phyloP scores from a whole-genome alignment of 2,329 filamentous ascomycete genomes.

The Alternaria metachromatica region DNA sequence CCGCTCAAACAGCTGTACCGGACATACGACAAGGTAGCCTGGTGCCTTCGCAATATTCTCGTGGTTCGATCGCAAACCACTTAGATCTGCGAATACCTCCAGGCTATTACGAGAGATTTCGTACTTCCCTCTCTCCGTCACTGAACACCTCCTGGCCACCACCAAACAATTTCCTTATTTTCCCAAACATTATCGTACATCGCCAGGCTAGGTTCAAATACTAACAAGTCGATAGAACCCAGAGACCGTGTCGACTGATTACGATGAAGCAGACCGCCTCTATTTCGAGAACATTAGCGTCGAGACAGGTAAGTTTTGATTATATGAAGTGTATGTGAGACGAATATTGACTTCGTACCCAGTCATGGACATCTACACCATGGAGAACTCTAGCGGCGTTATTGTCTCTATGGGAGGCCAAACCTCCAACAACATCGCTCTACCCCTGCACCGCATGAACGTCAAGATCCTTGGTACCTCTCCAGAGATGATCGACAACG shows the following conservation, averaged over 20 bases:
- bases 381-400: constrained; percentile 83
- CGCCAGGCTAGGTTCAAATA: not conserved
- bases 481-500: constrained; percentile 97
- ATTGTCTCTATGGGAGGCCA: constrained; percentile 97
- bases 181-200: not conserved
- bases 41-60: not conserved
- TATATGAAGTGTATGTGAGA: too few relatives aligned
- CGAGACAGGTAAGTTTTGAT: not conserved
- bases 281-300: constrained; percentile 88
- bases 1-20: not conserved
- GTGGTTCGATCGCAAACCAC: not conserved
- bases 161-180: accelerated
- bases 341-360: too few relatives aligned
- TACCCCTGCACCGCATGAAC: constrained; percentile 85
- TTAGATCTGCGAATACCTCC: not conserved
- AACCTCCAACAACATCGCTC: constrained; percentile 95
- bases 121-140: not conserved
- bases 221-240: constrained; percentile 59
- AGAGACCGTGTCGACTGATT: constrained; percentile 88
- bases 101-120: not conserved
- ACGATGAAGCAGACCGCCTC: constrained; percentile 89
- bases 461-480: constrained; percentile 95
- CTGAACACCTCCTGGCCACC: not conserved
- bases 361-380: constrained; percentile 71
- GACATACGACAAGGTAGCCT: not conserved